These are phyloP conservation scores for Teratosphaeria gauchensis DNA, from an alignment of 2,329 filamentous ascomycete species.

Conservation along the genomic window DNA sequence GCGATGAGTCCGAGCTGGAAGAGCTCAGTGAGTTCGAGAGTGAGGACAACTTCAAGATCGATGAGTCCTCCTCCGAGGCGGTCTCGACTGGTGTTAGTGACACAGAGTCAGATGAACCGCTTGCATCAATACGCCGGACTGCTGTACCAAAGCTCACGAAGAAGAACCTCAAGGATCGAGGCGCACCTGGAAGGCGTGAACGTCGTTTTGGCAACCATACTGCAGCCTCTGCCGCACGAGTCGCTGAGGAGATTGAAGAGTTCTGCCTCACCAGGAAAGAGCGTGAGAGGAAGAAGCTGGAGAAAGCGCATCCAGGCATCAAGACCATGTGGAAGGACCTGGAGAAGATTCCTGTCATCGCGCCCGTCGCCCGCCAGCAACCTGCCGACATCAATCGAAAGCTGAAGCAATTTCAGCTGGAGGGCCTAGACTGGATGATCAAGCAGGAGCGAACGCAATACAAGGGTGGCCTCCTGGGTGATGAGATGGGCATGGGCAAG, in stretches of 20 bases:
- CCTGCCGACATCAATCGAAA: slow-evolving; percentile 69
- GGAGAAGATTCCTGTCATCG: slow-evolving; percentile 56
- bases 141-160: slow-evolving; percentile 3
- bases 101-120: slow-evolving; percentile 21
- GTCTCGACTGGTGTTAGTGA: slow-evolving; percentile 20
- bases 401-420: slow-evolving; percentile 86
- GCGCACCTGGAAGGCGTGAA: slow-evolving; percentile 2
- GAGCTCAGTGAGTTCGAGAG: slow-evolving; percentile 24
- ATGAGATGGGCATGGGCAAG: slow-evolving; percentile 98
- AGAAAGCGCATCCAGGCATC: slow-evolving; percentile 67
- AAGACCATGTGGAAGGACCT: slow-evolving; percentile 77
- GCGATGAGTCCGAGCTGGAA: slow-evolving; percentile 26
- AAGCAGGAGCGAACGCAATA: slow-evolving; percentile 78
- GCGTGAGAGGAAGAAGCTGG: slow-evolving; percentile 57
- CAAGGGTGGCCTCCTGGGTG: slow-evolving; percentile 82
- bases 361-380: slow-evolving; percentile 55
- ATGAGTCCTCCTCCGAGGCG: slow-evolving; percentile 24
- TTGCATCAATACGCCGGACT: slow-evolving; percentile 1
- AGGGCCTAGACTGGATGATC: slow-evolving; percentile 90
- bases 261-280: slow-evolving; percentile 16
- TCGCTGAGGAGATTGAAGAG: slow-evolving; percentile 11
- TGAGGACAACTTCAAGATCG: slow-evolving; percentile 18
- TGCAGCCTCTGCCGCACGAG: slow-evolving; percentile 8
- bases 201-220: slow-evolving; percentile 17
- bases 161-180: slow-evolving; percentile 1